phyloP scores from a whole-genome alignment of 2,329 filamentous ascomycete genomes.

The Xylariaceae sp. region DNA sequence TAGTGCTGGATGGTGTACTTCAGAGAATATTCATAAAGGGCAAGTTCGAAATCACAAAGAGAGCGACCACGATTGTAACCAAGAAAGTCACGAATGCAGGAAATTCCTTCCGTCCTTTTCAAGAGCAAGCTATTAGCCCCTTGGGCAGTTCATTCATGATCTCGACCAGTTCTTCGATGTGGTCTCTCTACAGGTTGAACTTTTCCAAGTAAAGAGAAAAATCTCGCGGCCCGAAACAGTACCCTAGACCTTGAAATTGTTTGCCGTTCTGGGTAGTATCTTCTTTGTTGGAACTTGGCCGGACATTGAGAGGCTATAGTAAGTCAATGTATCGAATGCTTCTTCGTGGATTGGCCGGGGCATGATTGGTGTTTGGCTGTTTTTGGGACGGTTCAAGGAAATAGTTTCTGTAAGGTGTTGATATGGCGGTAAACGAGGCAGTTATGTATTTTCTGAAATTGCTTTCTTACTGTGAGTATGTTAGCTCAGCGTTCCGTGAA shows the following conservation, averaged over 20 bases:
- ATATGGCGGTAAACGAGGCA: neutral
- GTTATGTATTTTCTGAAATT: neutral
- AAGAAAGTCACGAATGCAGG: constrained; percentile 15
- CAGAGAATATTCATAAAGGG: constrained; percentile 10
- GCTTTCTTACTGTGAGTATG: neutral
- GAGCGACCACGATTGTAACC: constrained; percentile 9
- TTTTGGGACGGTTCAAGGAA: constrained; percentile 16
- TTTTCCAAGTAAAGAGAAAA: constrained; percentile 8
- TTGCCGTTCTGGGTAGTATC: constrained; percentile 15
- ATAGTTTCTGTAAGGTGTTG: constrained; percentile 8
- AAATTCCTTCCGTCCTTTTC: constrained; percentile 12
- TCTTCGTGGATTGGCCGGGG: constrained; percentile 16
- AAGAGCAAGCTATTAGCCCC: constrained; percentile 9
- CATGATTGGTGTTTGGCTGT: constrained; percentile 8
- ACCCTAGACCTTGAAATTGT: constrained; percentile 14
- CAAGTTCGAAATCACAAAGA: constrained; percentile 9
- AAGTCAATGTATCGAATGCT: constrained; percentile 23
- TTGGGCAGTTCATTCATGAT: constrained; percentile 17
- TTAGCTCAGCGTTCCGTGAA: neutral
- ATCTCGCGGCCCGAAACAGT: constrained; percentile 11
- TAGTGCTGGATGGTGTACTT: constrained; percentile 11
- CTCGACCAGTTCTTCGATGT: constrained; percentile 9
- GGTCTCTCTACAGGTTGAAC: constrained; percentile 11
- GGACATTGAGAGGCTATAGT: constrained; percentile 20
- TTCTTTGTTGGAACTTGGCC: constrained; percentile 11